Evolutionary conservation across 108 stramenopile species (phyloP).

Genomic region (Cyclotella kingstonii): DNA sequence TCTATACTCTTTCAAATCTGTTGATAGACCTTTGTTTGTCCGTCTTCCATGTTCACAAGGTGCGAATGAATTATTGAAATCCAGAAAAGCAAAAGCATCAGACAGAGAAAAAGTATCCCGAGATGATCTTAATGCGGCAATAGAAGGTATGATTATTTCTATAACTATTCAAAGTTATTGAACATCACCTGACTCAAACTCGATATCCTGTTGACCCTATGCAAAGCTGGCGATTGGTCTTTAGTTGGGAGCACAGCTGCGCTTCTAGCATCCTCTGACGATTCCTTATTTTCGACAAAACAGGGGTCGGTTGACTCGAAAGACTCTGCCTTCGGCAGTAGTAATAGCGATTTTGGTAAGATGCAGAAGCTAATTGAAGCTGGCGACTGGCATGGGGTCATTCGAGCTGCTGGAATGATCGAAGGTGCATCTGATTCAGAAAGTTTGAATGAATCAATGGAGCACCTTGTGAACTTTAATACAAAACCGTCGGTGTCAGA

Average conservation of each 20-base stretch:
- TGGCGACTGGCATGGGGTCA: conserved; percentile 5
- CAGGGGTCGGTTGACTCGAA: background rate
- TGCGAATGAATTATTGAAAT: background rate
- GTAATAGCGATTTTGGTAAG: background rate
- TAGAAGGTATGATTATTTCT: background rate
- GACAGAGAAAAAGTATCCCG: background rate
- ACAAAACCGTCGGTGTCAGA: too few species aligned
- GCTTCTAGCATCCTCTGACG: background rate
- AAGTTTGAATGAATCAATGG: too few species aligned
- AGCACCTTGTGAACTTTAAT: too few species aligned
- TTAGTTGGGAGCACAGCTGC: conserved; percentile 1
- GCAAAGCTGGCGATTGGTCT: conserved; percentile 1
- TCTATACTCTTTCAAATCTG: too few species aligned
- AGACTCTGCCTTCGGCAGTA: background rate
- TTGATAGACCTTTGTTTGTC: too few species aligned
- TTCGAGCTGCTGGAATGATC: background rate
- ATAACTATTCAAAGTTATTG: background rate
- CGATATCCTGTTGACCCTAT: background rate
- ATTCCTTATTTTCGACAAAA: background rate
- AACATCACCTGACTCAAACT: background rate
- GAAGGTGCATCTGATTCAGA: conserved; percentile 8
- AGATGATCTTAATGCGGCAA: background rate
- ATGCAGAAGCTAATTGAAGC: conserved; percentile 3
- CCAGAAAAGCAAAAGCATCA: background rate
- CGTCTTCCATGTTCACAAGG: too few species aligned